Evolutionary conservation across 2,329 filamentous ascomycete species (phyloP).

Genomic region (Clarireedia sp.): DNA sequence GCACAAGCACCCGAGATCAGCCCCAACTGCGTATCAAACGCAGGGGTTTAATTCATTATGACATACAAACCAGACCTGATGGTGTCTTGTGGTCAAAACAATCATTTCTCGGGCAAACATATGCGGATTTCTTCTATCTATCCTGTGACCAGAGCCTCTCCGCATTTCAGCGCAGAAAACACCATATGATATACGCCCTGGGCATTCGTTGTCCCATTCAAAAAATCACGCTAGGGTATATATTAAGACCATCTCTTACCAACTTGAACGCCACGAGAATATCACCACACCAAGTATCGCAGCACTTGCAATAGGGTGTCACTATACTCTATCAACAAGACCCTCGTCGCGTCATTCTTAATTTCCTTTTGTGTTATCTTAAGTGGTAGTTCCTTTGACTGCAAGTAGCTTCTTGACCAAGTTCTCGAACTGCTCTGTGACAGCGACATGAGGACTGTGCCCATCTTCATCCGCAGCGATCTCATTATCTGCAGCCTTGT

Average conservation of each 20-base stretch:
- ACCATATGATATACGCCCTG: neutral
- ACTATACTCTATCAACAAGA: neutral
- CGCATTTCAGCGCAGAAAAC: neutral
- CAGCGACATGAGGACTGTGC: conserved; percentile 36
- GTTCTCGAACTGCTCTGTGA: conserved; percentile 29
- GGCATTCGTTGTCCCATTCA: neutral
- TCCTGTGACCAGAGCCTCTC: too few relatives aligned
- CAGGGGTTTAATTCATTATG: neutral
- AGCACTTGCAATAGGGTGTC: conserved; percentile 1
- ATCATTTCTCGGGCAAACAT: too few relatives aligned
- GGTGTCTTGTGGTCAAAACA: neutral
- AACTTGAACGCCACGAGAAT: conserved; percentile 3
- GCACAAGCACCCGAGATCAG: too few relatives aligned
- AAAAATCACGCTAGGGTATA: conserved; percentile 9
- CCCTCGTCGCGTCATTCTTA: neutral
- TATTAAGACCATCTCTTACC: neutral
- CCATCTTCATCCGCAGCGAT: conserved; percentile 38
- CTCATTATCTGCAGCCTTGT: conserved; percentile 48
- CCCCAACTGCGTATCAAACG: too few relatives aligned
- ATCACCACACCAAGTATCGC: neutral
- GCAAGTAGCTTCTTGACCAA: conserved; percentile 18
- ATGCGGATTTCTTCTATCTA: neutral
- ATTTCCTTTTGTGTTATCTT: neutral
- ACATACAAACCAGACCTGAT: neutral
- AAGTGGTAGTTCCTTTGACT: neutral